These are phyloP conservation scores for Entomortierella lignicola DNA, from an alignment of 192 early-diverging fungal genomes.

Conservation along the genomic window DNA sequence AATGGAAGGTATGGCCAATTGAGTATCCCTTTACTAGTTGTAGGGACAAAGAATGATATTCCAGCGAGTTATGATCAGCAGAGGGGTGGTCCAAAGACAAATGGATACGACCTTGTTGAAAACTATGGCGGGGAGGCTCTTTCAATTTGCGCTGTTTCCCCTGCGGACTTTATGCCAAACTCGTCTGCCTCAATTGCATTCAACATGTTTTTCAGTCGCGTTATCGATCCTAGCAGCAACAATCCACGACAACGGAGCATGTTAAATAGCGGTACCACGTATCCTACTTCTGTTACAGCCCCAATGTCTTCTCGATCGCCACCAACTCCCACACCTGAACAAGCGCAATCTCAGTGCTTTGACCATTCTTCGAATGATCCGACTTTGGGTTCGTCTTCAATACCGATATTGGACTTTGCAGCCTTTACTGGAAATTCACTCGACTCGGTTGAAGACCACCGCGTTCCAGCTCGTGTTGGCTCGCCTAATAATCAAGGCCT, in stretches of 20 bases:
- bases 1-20: not conserved
- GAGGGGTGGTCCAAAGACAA: not conserved
- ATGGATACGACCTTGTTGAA: conserved; percentile 6
- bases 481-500: not conserved
- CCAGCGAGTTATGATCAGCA: not conserved
- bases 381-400: conserved; percentile 1
- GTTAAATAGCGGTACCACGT: not conserved
- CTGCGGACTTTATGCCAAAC: conserved; percentile 42
- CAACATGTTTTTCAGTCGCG: conserved; percentile 42
- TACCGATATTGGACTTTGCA: conserved; percentile 49
- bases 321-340: conserved; percentile 15
- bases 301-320: not conserved
- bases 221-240: conserved; percentile 18
- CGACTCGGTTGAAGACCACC: not conserved
- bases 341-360: not conserved
- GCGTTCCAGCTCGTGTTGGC: not conserved
- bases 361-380: not conserved
- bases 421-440: conserved; percentile 28
- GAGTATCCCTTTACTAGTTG: conserved; percentile 30
- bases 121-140: conserved; percentile 47
- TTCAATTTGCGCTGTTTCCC: conserved; percentile 27
- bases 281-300: not conserved
- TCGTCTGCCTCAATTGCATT: conserved; percentile 38
- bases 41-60: conserved; percentile 43
- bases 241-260: not conserved